These are phyloP conservation scores for Penicillium sp. DNA, from an alignment of 2,329 filamentous ascomycete species.

Conservation along the genomic window DNA sequence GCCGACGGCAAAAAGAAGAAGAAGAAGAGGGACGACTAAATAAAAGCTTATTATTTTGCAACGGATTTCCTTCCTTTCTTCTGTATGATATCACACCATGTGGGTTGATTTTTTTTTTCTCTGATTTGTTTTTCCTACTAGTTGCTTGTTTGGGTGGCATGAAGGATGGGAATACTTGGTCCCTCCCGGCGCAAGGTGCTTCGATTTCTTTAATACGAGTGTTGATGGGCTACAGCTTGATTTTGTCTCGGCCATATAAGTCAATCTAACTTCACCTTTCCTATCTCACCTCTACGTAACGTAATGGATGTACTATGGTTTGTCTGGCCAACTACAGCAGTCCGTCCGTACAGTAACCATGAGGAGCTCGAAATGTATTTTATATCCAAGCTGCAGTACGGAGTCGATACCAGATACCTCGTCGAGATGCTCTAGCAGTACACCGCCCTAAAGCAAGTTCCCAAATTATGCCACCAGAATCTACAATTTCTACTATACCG, in stretches of 20 bases:
- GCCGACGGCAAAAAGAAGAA: slow-evolving; percentile 53
- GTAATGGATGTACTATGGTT: neutral
- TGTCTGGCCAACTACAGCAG: no score
- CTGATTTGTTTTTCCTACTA: slow-evolving; percentile 34
- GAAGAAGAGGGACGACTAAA: slow-evolving; percentile 63
- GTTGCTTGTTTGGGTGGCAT: slow-evolving; percentile 42
- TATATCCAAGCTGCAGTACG: neutral
- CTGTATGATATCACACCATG: slow-evolving; percentile 52
- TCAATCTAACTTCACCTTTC: slow-evolving; percentile 4
- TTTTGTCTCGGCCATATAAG: neutral
- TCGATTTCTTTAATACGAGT: slow-evolving; percentile 30
- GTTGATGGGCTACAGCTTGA: slow-evolving; percentile 13
- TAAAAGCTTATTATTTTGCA: slow-evolving; percentile 28
- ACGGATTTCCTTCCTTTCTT: slow-evolving; percentile 31
- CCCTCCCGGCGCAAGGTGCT: slow-evolving; percentile 39
- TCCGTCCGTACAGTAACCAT: neutral
- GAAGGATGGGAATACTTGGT: slow-evolving; percentile 33
- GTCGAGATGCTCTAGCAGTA: neutral
- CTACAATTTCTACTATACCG: slow-evolving; percentile 14
- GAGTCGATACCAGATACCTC: no score
- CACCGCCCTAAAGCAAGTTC: neutral
- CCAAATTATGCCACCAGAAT: slow-evolving; percentile 18
- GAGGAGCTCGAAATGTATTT: neutral
- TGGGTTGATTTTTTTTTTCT: slow-evolving; percentile 35
- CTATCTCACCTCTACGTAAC: neutral